Percentiles rank a stretch among this genome's conserved stretches.
Conservation (phyloP, 331 rosid genomes). For the Acacia pycnantha region DNA sequence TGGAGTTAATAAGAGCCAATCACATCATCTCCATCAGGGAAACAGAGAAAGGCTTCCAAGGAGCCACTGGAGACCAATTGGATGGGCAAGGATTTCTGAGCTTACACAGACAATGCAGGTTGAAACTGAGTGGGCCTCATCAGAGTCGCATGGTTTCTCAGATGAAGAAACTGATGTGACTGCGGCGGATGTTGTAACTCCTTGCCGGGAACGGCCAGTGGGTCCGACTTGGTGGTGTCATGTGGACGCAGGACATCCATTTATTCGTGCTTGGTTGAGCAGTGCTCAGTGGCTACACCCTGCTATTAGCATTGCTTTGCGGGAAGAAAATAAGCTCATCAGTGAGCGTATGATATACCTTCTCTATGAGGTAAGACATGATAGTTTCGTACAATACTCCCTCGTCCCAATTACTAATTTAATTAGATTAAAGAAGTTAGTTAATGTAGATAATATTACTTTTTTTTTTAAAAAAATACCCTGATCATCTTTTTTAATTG, state of each 20-base stretch:
- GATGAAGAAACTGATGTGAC: constrained; percentile 53
- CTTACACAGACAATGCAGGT: constrained; percentile 45
- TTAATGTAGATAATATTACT: too few species aligned
- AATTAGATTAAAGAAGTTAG: too few species aligned
- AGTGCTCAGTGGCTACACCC: constrained; percentile 65
- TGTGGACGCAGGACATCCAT: constrained; percentile 52
- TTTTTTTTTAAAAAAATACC: fast-evolving
- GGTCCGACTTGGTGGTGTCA: constrained; percentile 79
- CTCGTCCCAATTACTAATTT: too few species aligned
- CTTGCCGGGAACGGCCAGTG: constrained; percentile 52
- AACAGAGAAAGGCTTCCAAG: constrained; percentile 36
- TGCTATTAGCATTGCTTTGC: constrained; percentile 54
- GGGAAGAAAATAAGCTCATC: constrained; percentile 53
- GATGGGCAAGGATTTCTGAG: constrained; percentile 51
- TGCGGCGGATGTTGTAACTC: constrained; percentile 50
- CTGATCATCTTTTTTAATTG: too few species aligned
- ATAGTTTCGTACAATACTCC: neutral
- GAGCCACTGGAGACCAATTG: constrained; percentile 54
- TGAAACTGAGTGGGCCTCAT: constrained; percentile 36
- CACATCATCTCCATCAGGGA: neutral
- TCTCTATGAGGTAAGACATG: constrained; percentile 46
- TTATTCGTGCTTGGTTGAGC: constrained; percentile 45
- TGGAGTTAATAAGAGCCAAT: constrained; percentile 23
- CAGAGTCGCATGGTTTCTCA: constrained; percentile 25
- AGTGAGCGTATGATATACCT: constrained; percentile 65